Evolutionary conservation across 2,329 filamentous ascomycete genomes (phyloP).

Genomic region (Rhynchosporium graminicola): DNA sequence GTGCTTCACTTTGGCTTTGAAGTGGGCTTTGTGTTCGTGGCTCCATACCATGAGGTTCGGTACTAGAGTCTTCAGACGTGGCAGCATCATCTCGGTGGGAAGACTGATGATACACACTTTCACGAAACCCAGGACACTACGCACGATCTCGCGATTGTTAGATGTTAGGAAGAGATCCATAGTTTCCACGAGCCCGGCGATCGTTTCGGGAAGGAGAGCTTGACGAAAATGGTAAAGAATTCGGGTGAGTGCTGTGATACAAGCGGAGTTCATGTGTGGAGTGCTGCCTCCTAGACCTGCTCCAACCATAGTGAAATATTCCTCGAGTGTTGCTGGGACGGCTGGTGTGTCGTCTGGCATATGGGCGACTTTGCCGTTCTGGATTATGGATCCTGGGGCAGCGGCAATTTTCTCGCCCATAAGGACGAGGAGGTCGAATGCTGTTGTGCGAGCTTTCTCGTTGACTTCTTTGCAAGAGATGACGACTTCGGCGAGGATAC

Average conservation of each 20-base stretch:
- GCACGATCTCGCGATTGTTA: conserved; percentile 95
- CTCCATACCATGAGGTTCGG: conserved; percentile 95
- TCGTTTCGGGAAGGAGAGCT: conserved; percentile 65
- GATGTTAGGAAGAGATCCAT: conserved; percentile 96
- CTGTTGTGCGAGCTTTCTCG: conserved; percentile 84
- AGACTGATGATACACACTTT: conserved; percentile 92
- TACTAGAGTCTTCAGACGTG: conserved; percentile 74
- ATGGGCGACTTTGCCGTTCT: conserved; percentile 82
- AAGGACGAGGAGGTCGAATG: conserved; percentile 85
- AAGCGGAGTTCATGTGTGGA: conserved; percentile 96
- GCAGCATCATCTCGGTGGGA: conserved; percentile 75
- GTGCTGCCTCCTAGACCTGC: conserved; percentile 90
- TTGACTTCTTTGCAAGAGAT: conserved; percentile 98
- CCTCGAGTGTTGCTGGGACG: conserved; percentile 80
- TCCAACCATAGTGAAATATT: conserved; percentile 98
- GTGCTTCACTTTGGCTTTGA: conserved; percentile 96
- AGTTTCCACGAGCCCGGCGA: conserved; percentile 85
- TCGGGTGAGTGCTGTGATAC: conserved; percentile 93
- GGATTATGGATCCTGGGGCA: conserved; percentile 70
- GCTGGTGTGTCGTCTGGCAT: conserved; percentile 81
- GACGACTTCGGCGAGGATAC: conserved; percentile 89
- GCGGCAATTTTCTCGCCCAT: conserved; percentile 79
- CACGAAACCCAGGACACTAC: conserved; percentile 91
- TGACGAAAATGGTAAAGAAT: conserved; percentile 89
- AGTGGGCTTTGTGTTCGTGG: conserved; percentile 96